A percentile compares a stretch with the other conserved stretches of the same genome.
Conservation (phyloP, 2,329 filamentous ascomycete genomes). For the Zasmidium cellare region DNA sequence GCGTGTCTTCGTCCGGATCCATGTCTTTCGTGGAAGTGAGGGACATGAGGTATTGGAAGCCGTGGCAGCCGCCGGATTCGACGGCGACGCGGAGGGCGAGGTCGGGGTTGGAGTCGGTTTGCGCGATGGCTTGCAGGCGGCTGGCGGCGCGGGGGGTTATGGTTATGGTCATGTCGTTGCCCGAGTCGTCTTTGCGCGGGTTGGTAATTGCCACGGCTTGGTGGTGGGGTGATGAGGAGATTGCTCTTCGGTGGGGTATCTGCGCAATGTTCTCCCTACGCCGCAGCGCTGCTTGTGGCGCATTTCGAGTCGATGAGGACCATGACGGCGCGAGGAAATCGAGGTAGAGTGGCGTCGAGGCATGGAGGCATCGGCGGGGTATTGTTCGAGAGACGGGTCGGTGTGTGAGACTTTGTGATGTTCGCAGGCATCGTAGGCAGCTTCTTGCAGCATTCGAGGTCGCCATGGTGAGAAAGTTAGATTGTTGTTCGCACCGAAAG, state of each 20-base stretch:
- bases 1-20: constrained; percentile 75
- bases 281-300: background rate
- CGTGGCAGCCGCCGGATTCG: constrained; percentile 92
- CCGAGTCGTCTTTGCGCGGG: constrained; percentile 76
- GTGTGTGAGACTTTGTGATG: background rate
- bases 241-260: constrained; percentile 2
- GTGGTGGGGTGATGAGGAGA: constrained; percentile 17
- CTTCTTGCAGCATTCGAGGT: constrained; percentile 16
- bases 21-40: constrained; percentile 63
- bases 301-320: constrained; percentile 10
- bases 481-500: background rate
- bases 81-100: constrained; percentile 89
- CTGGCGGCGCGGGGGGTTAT: constrained; percentile 78
- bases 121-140: constrained; percentile 68
- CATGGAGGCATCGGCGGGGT: constrained; percentile 17
- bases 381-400: background rate
- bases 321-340: constrained; percentile 38
- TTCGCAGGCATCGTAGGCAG: constrained; percentile 15
- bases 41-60: constrained; percentile 96
- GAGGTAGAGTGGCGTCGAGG: constrained; percentile 32
- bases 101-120: constrained; percentile 63
- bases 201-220: constrained; percentile 56
- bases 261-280: background rate
- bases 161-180: constrained; percentile 77
- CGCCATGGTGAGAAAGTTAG: constrained; percentile 12